These are phyloP conservation scores for Teunomyces gatunensis DNA, from an alignment of 805 yeast genomes.

Conservation along the genomic window DNA sequence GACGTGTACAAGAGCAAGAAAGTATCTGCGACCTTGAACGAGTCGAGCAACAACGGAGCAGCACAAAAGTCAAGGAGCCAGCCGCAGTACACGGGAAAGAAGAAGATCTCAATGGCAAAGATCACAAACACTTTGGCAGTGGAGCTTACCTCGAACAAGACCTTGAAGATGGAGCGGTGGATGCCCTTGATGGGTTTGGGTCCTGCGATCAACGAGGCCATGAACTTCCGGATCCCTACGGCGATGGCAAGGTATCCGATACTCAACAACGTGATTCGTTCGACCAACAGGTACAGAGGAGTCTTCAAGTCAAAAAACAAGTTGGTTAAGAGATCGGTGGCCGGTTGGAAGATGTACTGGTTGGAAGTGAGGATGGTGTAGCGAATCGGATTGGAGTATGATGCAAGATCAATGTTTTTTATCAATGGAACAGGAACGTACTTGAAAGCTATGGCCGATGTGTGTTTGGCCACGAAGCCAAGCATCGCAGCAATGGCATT, in stretches of 20 bases:
- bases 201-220: conserved; percentile 30
- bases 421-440: not conserved
- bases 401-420: too few relatives aligned
- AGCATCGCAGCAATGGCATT: not conserved
- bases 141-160: conserved; percentile 53
- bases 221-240: conserved; percentile 20
- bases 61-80: conserved; percentile 65
- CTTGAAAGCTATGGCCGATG: not conserved
- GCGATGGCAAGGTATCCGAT: conserved; percentile 34
- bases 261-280: conserved; percentile 35
- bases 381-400: not conserved
- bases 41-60: conserved; percentile 48
- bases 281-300: conserved; percentile 29
- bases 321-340: conserved; percentile 3
- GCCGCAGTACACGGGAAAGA: conserved; percentile 89
- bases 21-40: conserved; percentile 8
- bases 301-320: conserved; percentile 16
- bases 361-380: conserved; percentile 7
- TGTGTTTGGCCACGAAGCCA: not conserved
- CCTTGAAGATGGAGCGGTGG: conserved; percentile 49
- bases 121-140: conserved; percentile 74
- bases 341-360: conserved; percentile 10
- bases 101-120: conserved; percentile 74
- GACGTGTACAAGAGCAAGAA: conserved; percentile 24
- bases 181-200: conserved; percentile 48